A percentile compares a stretch with the other conserved stretches of the same genome.
Conservation (phyloP, 352 stramenopile genomes). For the Aphanomyces stellatus region DNA sequence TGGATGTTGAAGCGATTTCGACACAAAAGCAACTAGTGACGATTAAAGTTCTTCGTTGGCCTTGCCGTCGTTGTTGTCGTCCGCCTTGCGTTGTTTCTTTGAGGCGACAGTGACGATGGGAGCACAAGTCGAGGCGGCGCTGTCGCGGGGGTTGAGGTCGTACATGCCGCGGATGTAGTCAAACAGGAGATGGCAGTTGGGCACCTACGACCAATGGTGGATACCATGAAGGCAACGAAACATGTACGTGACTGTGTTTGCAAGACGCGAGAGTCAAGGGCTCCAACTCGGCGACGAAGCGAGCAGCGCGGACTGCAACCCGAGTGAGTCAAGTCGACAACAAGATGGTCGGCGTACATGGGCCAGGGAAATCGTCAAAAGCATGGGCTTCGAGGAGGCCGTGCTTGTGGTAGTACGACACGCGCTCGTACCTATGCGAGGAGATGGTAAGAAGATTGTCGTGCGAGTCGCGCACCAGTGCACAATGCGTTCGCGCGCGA, state of each 20-base stretch:
- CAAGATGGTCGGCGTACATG: constrained; percentile 25
- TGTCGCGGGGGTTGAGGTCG: constrained; percentile 26
- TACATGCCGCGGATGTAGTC: constrained; percentile 54
- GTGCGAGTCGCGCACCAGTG: constrained; percentile 34
- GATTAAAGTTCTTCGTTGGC: constrained; percentile 45
- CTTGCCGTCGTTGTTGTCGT: constrained; percentile 7
- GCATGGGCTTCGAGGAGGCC: constrained; percentile 55
- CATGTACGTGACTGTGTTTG: constrained; percentile 38
- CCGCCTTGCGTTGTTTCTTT: constrained; percentile 33
- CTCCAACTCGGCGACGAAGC: constrained; percentile 60
- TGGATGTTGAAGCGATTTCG: background rate
- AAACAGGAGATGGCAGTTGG: constrained; percentile 51
- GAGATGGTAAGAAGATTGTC: background rate
- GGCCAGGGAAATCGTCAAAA: constrained; percentile 48
- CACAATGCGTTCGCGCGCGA: constrained; percentile 51
- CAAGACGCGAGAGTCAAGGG: constrained; percentile 50
- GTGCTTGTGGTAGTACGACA: constrained; percentile 67
- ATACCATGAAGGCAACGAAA: background rate
- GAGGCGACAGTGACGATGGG: too few relatives aligned
- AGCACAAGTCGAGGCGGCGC: too few relatives aligned
- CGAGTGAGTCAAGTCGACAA: constrained; percentile 1
- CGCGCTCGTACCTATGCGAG: constrained; percentile 47
- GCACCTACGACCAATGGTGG: background rate
- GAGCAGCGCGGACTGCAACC: constrained; percentile 33
- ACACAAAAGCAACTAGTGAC: too few relatives aligned